phyloP scores from a whole-genome alignment of 257 asterid species.

The Nicotiana otophora region DNA sequence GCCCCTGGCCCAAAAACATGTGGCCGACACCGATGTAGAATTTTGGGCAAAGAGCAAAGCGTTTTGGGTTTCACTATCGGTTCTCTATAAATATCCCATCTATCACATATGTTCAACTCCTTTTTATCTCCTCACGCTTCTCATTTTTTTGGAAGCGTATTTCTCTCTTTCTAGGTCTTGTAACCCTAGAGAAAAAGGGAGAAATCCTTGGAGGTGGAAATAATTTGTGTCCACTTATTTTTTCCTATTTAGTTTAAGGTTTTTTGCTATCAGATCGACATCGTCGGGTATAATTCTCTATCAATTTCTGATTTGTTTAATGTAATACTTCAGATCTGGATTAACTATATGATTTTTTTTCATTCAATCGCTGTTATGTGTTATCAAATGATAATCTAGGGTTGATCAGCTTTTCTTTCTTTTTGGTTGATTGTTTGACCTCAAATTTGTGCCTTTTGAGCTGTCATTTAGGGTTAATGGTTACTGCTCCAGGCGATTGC shows the following conservation, averaged over 20 bases:
- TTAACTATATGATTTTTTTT: neutral
- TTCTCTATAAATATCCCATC: neutral
- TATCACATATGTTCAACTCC: neutral
- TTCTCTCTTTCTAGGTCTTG: neutral
- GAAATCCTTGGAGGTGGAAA: neutral
- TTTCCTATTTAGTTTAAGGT: neutral
- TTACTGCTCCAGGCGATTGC: neutral
- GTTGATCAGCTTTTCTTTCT: neutral
- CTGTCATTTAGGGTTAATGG: neutral
- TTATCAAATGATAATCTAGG: neutral
- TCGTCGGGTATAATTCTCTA: neutral
- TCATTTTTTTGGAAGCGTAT: neutral
- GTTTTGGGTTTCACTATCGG: neutral
- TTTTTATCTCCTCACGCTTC: neutral
- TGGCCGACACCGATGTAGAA: neutral
- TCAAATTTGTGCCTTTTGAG: neutral
- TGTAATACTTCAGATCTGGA: neutral
- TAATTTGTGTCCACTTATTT: neutral
- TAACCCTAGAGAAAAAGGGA: neutral
- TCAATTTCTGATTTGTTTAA: neutral
- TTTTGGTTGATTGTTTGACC: neutral
- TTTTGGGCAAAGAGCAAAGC: neutral
- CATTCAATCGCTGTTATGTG: neutral
- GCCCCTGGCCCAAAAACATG: too few relatives aligned
- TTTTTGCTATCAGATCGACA: neutral